Evolutionary conservation across 2,329 filamentous ascomycete genomes (phyloP), one percentile per base, ranked within the genome.

Genomic region (Tympanopsis confertula): DNA sequence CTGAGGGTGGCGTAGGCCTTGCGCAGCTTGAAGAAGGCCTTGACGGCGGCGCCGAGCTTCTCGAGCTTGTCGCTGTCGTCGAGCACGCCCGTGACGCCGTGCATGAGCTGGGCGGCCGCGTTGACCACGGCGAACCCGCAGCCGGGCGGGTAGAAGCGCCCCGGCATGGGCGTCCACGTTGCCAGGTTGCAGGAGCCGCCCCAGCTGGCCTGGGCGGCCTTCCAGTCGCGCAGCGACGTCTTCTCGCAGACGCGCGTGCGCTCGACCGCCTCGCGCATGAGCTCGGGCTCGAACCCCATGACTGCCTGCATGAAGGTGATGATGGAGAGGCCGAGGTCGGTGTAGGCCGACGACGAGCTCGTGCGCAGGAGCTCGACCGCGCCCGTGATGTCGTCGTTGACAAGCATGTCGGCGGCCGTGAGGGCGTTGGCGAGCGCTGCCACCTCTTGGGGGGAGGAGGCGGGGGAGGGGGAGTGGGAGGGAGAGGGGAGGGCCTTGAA

Each of bases 21-120:
- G 43, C 89, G 72, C 48, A 96, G 61, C 58, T 91, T 94, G 54
- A 94, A 93, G 52, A 96, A 96, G 4, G 86, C 86, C 59, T 82
- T 86, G 56, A 96, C 74, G n/a, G 79, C 86, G 55, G 96, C 91
- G 0, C 88, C 89, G 49, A 96, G 61, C 53, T 84, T 94, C 63
- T 96, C 91, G 46, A 93, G 93, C 48, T 26, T 26, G 22, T 26
- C 22, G 22, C 22, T 26, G 7, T 26, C 22, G 22, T 26, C 22
- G 7, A 96, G 63, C n/a, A 96, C 85, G 1, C 78, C 86, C 1
- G 95, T 78, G 1, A 98, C 81, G 1, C 88, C 88, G 40, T 76
- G 73, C 82, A 95, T 94, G 44, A 95, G 68, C 57, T 94, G 86
- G 2, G 86, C 75, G 62, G 95, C 79, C 4, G 87, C 85, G 42